These are phyloP conservation scores for Xylariales sp. DNA, from an alignment of 2,329 filamentous ascomycete species.

Conservation along the genomic window DNA sequence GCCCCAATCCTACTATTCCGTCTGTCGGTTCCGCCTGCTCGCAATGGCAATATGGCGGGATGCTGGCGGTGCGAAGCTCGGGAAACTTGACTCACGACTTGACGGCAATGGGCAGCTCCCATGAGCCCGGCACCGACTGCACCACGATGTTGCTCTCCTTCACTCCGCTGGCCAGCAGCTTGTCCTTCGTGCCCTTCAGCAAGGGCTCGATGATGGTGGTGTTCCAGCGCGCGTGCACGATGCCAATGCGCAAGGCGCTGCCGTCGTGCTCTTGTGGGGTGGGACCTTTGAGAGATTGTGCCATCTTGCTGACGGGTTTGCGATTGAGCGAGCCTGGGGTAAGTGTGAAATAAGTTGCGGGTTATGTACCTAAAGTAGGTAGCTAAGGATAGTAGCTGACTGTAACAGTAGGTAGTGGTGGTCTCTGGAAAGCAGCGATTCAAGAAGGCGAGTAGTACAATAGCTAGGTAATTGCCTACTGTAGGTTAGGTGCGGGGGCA, in stretches of 20 bases:
- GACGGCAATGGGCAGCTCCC: constrained; percentile 88
- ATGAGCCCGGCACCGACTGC: constrained; percentile 87
- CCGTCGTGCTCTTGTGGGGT: constrained; percentile 58
- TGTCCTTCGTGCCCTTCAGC: constrained; percentile 72
- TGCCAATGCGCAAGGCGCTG: constrained; percentile 78
- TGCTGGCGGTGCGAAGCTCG: too few relatives aligned
- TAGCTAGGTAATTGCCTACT: too few relatives aligned
- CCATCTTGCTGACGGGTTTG: too few relatives aligned
- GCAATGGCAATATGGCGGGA: too few relatives aligned
- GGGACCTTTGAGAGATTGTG: constrained; percentile 53
- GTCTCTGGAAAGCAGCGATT: too few relatives aligned
- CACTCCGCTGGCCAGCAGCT: constrained; percentile 74
- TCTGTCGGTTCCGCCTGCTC: too few relatives aligned
- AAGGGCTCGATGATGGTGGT: constrained; percentile 79
- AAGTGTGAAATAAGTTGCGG: too few relatives aligned
- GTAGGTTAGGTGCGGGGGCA: neutral
- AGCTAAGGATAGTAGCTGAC: neutral
- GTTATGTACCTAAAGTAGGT: neutral
- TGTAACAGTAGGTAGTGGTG: neutral
- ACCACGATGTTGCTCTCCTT: constrained; percentile 82
- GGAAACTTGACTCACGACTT: constrained; percentile 63
- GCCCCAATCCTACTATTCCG: too few relatives aligned
- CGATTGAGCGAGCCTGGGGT: too few relatives aligned
- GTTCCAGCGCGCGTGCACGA: constrained; percentile 97
- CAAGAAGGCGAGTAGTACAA: too few relatives aligned